phyloP scores from a whole-genome alignment of 805 yeast species.

The Naumovozyma castellii region DNA sequence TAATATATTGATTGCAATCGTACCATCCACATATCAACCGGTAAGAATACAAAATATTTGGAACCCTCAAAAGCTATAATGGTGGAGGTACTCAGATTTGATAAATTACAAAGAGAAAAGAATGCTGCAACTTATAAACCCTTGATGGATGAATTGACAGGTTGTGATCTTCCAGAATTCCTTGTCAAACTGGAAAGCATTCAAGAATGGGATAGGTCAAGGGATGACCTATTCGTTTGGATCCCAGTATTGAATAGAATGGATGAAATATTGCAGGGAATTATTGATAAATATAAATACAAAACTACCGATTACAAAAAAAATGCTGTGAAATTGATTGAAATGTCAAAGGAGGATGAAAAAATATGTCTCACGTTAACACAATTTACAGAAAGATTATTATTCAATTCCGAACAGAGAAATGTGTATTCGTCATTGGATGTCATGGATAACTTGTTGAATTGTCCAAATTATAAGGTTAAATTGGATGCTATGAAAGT shows the following conservation, averaged over 20 bases:
- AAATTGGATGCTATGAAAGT: constrained; percentile 53
- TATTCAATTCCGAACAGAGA: constrained; percentile 62
- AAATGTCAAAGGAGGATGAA: constrained; percentile 40
- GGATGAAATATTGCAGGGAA: constrained; percentile 52
- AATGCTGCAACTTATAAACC: constrained; percentile 30
- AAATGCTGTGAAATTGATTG: constrained; percentile 38
- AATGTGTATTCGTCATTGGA: constrained; percentile 60
- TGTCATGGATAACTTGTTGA: constrained; percentile 47
- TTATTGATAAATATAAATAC: constrained; percentile 42
- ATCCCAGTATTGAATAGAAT: constrained; percentile 64
- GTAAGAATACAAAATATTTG: not conserved
- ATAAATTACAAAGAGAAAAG: constrained; percentile 37
- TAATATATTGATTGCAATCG: too few species aligned
- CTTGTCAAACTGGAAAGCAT: constrained; percentile 32
- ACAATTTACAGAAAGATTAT: constrained; percentile 49
- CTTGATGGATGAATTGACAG: constrained; percentile 31
- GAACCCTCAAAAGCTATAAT: too few species aligned
- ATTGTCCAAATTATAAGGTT: constrained; percentile 50
- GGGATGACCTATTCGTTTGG: constrained; percentile 70
- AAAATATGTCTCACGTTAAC: constrained; percentile 42
- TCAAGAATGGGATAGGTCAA: constrained; percentile 49
- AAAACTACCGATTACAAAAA: constrained; percentile 31
- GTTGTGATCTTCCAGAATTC: constrained; percentile 33
- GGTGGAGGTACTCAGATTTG: constrained; percentile 25
- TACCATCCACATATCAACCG: too few species aligned